These are phyloP conservation scores for Hypholoma sublateritium DNA, from an alignment of 768 basidiomycete species.

Conservation along the genomic window DNA sequence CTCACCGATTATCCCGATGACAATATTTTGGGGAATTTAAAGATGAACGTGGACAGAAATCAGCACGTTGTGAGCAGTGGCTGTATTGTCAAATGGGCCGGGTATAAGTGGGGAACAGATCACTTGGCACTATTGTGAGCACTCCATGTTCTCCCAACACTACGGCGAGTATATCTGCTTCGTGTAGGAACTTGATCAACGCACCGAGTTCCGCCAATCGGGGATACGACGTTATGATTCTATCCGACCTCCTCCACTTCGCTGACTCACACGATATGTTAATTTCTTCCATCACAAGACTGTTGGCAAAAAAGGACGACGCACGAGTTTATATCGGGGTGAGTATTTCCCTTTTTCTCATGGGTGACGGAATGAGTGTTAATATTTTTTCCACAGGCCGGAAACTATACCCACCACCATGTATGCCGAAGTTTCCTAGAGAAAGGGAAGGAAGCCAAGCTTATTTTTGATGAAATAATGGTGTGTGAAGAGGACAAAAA, in stretches of 20 bases:
- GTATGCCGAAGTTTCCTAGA: slow-evolving; percentile 56
- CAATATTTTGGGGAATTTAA: slow-evolving; percentile 56
- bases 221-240: slow-evolving; percentile 60
- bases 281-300: slow-evolving; percentile 44
- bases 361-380: background rate
- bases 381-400: slow-evolving; percentile 35
- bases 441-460: slow-evolving; percentile 35
- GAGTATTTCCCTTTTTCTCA: slow-evolving; percentile 8
- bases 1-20: slow-evolving; percentile 72
- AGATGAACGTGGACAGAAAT: slow-evolving; percentile 55
- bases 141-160: slow-evolving; percentile 15
- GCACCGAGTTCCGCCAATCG: background rate
- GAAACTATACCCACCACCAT: slow-evolving; percentile 54
- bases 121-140: slow-evolving; percentile 43
- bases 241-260: slow-evolving; percentile 76
- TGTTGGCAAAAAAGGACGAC: slow-evolving; percentile 41
- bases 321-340: slow-evolving; percentile 59
- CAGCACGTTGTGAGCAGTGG: slow-evolving; percentile 26
- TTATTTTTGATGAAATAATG: slow-evolving; percentile 47
- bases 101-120: slow-evolving; percentile 69
- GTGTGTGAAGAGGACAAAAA: slow-evolving; percentile 26
- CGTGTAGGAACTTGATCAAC: background rate
- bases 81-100: slow-evolving; percentile 44
- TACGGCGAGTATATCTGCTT: background rate
- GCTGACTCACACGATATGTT: slow-evolving; percentile 57